A percentile compares a stretch with the other conserved stretches of the same genome.
These are phyloP conservation scores for Orbilia quercus DNA, from an alignment of 2,329 filamentous ascomycete species.

Conservation along the genomic window DNA sequence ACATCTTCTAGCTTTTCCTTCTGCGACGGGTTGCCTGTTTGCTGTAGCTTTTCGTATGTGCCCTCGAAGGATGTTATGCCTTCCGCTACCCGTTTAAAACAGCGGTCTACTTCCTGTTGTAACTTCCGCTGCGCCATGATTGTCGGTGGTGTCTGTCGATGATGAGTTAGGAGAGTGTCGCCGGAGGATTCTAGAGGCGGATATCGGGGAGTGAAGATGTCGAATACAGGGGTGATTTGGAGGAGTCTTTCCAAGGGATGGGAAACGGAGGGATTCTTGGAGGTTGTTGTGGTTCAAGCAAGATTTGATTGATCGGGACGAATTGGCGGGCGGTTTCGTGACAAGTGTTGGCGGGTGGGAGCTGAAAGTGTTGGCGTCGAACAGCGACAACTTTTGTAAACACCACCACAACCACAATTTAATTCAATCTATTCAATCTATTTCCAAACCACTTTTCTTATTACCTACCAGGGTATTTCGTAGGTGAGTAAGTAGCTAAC, in stretches of 20 bases:
- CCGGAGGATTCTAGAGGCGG: slow-evolving; percentile 59
- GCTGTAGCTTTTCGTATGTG: slow-evolving; percentile 98
- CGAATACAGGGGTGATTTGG: slow-evolving; percentile 41
- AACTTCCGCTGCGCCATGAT: slow-evolving; percentile 93
- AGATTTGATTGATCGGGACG: slow-evolving; percentile 55
- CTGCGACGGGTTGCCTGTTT: slow-evolving; percentile 93
- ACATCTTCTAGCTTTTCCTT: slow-evolving; percentile 91
- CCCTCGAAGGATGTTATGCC: slow-evolving; percentile 90
- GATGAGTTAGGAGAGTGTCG: slow-evolving; percentile 18
- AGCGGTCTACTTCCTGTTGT: slow-evolving; percentile 98
- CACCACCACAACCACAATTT: no score
- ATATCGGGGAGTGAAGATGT: slow-evolving; percentile 46
- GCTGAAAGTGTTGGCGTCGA: slow-evolving; percentile 28
- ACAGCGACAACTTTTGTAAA: not conserved
- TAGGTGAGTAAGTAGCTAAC: not conserved
- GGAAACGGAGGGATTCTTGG: slow-evolving; percentile 34
- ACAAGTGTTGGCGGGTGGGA: slow-evolving; percentile 27
- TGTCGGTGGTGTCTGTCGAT: slow-evolving; percentile 61
- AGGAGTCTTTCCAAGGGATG: slow-evolving; percentile 53
- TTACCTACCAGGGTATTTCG: not conserved
- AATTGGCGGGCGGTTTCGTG: slow-evolving; percentile 20
- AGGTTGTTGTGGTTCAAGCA: slow-evolving; percentile 55
- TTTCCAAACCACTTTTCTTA: no score
- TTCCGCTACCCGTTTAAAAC: slow-evolving; percentile 98
- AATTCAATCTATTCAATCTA: no score